Base-by-base conservation (phyloP, 2,329 filamentous ascomycete species). In the Neonectria hederae region DNA sequence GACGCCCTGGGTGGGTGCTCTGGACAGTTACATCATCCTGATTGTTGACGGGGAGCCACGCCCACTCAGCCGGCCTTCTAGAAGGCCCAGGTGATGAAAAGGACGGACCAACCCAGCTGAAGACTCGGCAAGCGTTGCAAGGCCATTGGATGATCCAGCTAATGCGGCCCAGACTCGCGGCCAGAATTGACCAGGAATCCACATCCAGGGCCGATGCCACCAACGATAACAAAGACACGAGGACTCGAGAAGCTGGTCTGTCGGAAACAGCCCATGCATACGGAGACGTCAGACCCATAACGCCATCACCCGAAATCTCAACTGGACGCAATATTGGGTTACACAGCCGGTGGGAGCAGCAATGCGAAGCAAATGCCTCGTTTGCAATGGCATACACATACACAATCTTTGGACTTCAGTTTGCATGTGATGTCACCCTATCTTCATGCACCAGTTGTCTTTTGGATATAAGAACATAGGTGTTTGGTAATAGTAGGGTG, bases 401-500 rank as follows among this genome's bases (percentile, higher is more conserved):
- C 13, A 26, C 35, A 51, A 45, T 59, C n/a, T n/a, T n/a, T 28
- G 7, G 30, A 48, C 28, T 51, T 45, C 28, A 43, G 6, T 58
- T 22, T 53, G 24, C 43, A 60, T 55, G 64, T 53, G 38, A 80
- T 84, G 82, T 86, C 70, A 79, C 82, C 81, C 76, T 75, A 81
- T 81, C 82, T 86, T 86, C 84, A 86, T 86, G 83, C 84, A 85
- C 84, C 84, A 76, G 67, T 74, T 74, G 77, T 78, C 81, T 77
- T 78, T 78, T 65, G 77, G 70, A 68, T 68, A 68, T 63, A 69
- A 74, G 74, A 76, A 75, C 81, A 77, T 75, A 80, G 81, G 83
- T 85, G 84, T 85, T 86, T 86, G 84, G 84, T 87, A 86, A 86
- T 86, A 81, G 79, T 80, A 79, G 79, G 82, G 82, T 71, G 63